Evolutionary conservation across 1,139 yeast species (phyloP), one percentile per base, ranked within the genome.

Genomic region (Scheffersomyces titani): DNA sequence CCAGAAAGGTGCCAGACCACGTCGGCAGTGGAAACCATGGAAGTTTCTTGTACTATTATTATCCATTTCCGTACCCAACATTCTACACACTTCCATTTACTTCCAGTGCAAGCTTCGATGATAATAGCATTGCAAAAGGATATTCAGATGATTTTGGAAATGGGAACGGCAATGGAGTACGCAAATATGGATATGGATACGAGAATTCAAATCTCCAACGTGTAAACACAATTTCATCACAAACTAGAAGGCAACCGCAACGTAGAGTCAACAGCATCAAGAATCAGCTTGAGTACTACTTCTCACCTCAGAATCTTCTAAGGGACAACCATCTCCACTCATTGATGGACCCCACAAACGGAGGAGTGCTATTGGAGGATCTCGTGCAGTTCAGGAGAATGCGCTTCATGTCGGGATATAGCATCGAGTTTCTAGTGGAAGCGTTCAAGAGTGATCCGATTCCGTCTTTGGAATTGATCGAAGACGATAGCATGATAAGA

Each of bases 271-370:
- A 30, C 16, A 30, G 40, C 40, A 65, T 69, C 19, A 61, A 57
- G 49, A 48, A 57, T 18, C 74, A 70, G 55, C 54, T 71, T 22
- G 58, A 56, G 16, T 69, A 70, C 56, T 71, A 71, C 57, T 70
- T 72, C 51, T 71, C 74, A 6, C 59, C 67, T 1, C 66, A 65
- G 52, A 72, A 72, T 55, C 63, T 72, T 52, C 59, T 67, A 56
- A 69, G 67, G 52, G 75, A 72, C 55, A 57, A 55, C 24, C 67
- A 67, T 55, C 65, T 72, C 20, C 54, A 72, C 44, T 61, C 65
- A 0, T 58, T 68, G 52, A 65, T 72, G 53, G 57, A 64, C 56
- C 55, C 51, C 16, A 47, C 47, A 1, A 60, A 65, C 50, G 75
- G 75, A 1, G 61, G 61, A 0, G 63, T 72, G 6, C 51, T 55